Conservation (phyloP, 1,284 basidiomycete genomes). For the Flammula alnicola region DNA sequence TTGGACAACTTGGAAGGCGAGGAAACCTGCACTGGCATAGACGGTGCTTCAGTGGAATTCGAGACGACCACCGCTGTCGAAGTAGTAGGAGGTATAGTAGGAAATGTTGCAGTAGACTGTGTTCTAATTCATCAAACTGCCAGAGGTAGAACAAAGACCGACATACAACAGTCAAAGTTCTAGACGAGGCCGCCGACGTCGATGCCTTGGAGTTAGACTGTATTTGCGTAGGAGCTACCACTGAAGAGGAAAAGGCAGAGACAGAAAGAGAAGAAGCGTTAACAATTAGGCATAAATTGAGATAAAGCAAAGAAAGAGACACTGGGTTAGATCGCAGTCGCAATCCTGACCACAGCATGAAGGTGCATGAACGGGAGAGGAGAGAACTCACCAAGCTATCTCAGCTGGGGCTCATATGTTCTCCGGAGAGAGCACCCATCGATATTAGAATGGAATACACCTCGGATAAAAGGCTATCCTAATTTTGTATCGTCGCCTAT, state of each 20-base stretch:
- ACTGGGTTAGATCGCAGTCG: conserved; percentile 10
- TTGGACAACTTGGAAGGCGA: conserved; percentile 11
- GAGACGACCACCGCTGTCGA: conserved; percentile 5
- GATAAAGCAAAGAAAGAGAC: conserved; percentile 6
- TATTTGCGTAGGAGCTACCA: conserved; percentile 2
- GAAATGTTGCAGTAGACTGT: conserved; percentile 10
- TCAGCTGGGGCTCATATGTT: conserved; percentile 20
- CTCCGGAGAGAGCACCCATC: conserved; percentile 18
- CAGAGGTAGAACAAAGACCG: conserved; percentile 2
- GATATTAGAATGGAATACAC: conserved; percentile 13
- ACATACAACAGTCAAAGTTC: conserved; percentile 8
- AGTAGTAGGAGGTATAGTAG: background rate
- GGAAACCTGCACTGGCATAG: conserved; percentile 7
- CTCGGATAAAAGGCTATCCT: conserved; percentile 19
- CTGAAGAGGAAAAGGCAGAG: conserved; percentile 5
- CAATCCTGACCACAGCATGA: conserved; percentile 8
- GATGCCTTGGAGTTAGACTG: conserved; percentile 4
- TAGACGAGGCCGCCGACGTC: background rate
- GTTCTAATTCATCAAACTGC: conserved; percentile 4
- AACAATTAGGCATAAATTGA: conserved; percentile 3
- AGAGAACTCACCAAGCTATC: conserved; percentile 16
- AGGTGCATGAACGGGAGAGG: conserved; percentile 14
- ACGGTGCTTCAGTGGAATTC: conserved; percentile 1
- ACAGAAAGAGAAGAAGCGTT: conserved; percentile 9
- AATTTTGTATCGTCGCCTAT: conserved; percentile 7